These are phyloP conservation scores for Escovopsis sp. DNA, from an alignment of 2,329 filamentous ascomycete genomes.

Conservation along the genomic window DNA sequence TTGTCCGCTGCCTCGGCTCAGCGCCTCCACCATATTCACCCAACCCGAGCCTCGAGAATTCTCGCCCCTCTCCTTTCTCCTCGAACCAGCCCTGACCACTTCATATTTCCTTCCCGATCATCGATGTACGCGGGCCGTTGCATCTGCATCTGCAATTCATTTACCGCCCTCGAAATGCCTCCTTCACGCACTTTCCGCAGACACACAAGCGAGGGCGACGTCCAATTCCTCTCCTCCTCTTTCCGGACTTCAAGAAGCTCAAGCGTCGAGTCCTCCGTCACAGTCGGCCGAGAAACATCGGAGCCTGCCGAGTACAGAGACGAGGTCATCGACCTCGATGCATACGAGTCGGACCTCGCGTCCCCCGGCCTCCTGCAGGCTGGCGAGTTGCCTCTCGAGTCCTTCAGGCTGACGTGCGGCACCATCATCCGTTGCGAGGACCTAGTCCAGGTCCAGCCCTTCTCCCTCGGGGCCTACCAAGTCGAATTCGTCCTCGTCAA, in stretches of 20 bases:
- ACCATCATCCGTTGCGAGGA: conserved; percentile 10
- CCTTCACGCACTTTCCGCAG: background rate
- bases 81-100: too few relatives aligned
- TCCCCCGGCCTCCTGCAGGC: conserved; percentile 6
- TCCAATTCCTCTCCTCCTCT: conserved; percentile 2
- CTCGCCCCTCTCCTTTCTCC: too few relatives aligned
- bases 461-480: conserved; percentile 9
- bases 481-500: conserved; percentile 28
- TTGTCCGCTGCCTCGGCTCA: too few relatives aligned
- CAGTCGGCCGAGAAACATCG: conserved; percentile 7
- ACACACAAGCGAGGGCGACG: conserved; percentile 1
- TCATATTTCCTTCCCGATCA: too few relatives aligned
- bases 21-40: too few relatives aligned
- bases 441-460: conserved; percentile 16
- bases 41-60: too few relatives aligned
- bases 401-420: conserved; percentile 3
- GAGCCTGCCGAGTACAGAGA: conserved; percentile 3
- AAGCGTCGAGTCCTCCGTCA: conserved; percentile 9
- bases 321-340: conserved; percentile 22
- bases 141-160: too few relatives aligned
- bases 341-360: conserved; percentile 9
- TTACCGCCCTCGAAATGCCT: background rate
- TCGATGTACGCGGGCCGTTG: too few relatives aligned
- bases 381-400: conserved; percentile 12
- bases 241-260: background rate